Evolutionary conservation across 345 rosid genomes (phyloP).

Genomic region (Eucalyptus victrix): DNA sequence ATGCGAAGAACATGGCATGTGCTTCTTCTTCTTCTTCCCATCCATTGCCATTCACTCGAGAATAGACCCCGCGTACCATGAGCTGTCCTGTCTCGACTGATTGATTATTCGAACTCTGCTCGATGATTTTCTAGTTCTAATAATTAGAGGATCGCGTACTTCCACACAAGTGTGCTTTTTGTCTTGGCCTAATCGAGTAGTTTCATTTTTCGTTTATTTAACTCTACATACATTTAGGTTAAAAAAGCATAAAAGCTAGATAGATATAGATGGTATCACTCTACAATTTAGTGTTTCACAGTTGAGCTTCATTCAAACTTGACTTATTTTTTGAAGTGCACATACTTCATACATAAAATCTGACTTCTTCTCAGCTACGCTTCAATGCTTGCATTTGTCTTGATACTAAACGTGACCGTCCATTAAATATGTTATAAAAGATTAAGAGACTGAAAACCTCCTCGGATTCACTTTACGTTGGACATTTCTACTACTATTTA

Average conservation of each 20-base stretch:
- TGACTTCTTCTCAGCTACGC: neutral
- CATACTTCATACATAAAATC: neutral
- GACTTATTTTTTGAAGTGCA: neutral
- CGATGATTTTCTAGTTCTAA: too few relatives aligned
- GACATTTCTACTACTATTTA: neutral
- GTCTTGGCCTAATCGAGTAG: neutral
- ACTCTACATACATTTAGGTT: neutral
- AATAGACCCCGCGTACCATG: neutral
- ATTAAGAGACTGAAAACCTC: neutral
- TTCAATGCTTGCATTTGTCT: neutral
- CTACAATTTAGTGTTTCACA: neutral
- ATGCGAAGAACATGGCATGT: neutral
- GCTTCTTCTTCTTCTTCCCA: neutral
- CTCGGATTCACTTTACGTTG: neutral
- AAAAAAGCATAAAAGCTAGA: too few relatives aligned
- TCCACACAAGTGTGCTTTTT: neutral
- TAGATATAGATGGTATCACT: neutral
- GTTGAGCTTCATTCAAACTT: neutral
- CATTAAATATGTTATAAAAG: neutral
- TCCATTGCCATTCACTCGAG: neutral
- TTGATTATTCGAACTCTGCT: too few relatives aligned
- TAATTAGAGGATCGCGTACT: too few relatives aligned
- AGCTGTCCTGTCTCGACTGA: too few relatives aligned
- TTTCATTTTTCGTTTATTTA: neutral
- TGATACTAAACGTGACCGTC: neutral